Evolutionary conservation across 495 filamentous ascomycete genomes (phyloP).

Genomic region (Oidiodendron maius): DNA sequence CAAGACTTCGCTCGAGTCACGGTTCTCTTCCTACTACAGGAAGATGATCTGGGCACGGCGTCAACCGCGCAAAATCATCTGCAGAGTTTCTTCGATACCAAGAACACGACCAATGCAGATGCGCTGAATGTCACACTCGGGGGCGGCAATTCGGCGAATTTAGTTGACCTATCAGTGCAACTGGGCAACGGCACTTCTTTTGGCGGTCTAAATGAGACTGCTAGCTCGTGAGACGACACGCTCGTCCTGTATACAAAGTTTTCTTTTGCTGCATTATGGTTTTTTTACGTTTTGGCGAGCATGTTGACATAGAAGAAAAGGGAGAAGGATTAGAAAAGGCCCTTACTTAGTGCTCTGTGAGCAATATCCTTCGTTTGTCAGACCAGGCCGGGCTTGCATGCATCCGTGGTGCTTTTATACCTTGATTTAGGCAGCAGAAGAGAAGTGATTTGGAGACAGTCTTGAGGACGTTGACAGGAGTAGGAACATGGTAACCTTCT

Average conservation of each 20-base stretch:
- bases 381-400: not conserved
- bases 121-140: constrained; percentile 25
- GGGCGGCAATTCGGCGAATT: constrained; percentile 39
- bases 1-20: constrained; percentile 63
- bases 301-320: not conserved
- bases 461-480: too few species aligned
- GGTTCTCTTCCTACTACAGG: constrained; percentile 58
- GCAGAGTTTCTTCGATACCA: constrained; percentile 29
- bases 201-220: not conserved
- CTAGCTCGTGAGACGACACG: not conserved
- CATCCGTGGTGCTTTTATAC: not conserved
- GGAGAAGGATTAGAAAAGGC: not conserved
- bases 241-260: not conserved
- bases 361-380: not conserved
- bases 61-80: constrained; percentile 49
- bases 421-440: too few species aligned
- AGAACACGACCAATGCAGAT: constrained; percentile 36
- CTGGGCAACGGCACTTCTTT: constrained; percentile 20
- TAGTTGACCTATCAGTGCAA: constrained; percentile 35
- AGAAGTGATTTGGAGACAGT: too few species aligned
- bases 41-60: constrained; percentile 43
- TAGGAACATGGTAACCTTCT: too few species aligned
- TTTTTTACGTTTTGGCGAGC: not conserved
- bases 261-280: not conserved
- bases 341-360: constrained; percentile 2